Base-by-base conservation (phyloP, 768 basidiomycete species). In the Porpolomopsis calyptriformis region DNA sequence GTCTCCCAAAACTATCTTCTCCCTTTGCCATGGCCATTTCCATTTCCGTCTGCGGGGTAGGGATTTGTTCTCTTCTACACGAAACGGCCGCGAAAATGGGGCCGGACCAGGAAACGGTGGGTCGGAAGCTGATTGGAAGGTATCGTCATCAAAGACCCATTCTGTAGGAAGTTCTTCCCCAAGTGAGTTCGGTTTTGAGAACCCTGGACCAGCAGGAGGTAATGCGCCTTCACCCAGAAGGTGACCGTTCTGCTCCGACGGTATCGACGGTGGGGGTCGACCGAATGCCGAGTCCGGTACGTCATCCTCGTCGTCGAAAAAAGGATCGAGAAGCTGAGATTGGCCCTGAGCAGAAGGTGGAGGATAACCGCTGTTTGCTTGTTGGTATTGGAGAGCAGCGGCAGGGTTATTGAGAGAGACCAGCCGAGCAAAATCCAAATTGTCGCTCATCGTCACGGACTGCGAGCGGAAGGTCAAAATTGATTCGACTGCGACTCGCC, bases 1-100 rank as follows among this genome's bases (percentile, higher is more conserved):
- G 62, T 92, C 86, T 19, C 86, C 87, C 5, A 67, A 65, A 46
- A 76, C 62, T n/a, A 67, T 70, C 56, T 73, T 65, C 48, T 78
- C 77, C 63, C 77, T 85, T 62, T 78, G 59, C 88, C 88, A 91
- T 38, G 87, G 86, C 85, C 87, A 91, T 59, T 70, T 82, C 82
- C 83, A 87, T 48, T 69, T 71, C 59, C 65, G 56, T 40, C 59
- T 60, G 45, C 64, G 52, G 23, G 58, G 49, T 19, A 43, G 31
- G 55, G 49, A 37, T 57, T 52, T 53, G 45, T 39, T 56, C 34
- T 46, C 49, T 38, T 24, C 54, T 14, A 48, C 58, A 44, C 53
- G 18, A 6, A 54, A 31, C 11, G 60, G 49, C 18, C 67, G 63
- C 3, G 65, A 65, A 56, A 71, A 69, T 20, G 70, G 59, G 1